Evolutionary conservation across 768 basidiomycete genomes (phyloP), one percentile per base, ranked within the genome.

Genomic region (Boletus huronensis): DNA sequence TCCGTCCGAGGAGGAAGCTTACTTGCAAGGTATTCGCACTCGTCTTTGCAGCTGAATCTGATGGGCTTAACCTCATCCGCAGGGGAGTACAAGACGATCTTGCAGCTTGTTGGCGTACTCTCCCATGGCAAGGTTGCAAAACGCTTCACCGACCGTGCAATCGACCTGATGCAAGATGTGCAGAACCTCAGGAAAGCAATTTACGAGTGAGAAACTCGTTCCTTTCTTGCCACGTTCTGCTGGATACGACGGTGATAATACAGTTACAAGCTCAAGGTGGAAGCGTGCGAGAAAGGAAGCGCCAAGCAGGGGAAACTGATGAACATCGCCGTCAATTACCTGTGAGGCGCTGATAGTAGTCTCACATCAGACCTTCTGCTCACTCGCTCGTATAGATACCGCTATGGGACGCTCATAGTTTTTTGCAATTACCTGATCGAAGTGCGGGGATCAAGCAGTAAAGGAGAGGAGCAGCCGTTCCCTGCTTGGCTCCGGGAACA

Each of bases 1-100:
- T 0, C 85, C 84, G 0, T 89, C 87, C 2, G 93, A 95, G 66
- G 91, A 94, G 64, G 86, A 91, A 61, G 90, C 89, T 0, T 95
- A 93, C 71, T 76, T 92, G 46, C 85, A 92, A 73, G 94, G 93
- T 87, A 64, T 32, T 67, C 25, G 36, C 39, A 19, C 31, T 16
- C 28, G 40, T 42, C 17, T 13, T 40, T 46, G 17, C 17, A 17
- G 11, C 2, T n/a, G 14, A 38, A 38, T n/a, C 21, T 55, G 17
- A 52, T 47, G 8, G n/a, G n/a, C 17, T 43, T 41, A 35, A 54
- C 10, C 26, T 39, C 54, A 14, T 49, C 48, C 32, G n/a, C 57
- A 95, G 95, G 95, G 36, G 95, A 98, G 64, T 99, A 98, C 77
- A 98, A 98, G 77, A 90, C 87, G 4, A 97, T 98, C 58, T 74